Conservation (phyloP, 306 rosid species). For the Citrullus colocynthis region DNA sequence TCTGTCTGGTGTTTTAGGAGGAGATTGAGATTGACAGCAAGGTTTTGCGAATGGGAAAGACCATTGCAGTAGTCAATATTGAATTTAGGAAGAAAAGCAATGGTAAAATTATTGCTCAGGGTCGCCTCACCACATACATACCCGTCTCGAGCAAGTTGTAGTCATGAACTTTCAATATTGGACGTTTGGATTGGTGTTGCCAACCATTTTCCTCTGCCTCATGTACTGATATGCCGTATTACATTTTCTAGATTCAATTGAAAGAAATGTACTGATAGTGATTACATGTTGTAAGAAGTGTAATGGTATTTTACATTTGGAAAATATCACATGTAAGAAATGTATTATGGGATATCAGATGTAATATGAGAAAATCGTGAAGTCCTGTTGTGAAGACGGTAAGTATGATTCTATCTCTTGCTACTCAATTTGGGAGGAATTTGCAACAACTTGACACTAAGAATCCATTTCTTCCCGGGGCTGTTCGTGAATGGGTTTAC, state of each 20-base stretch:
- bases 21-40: slow-evolving; percentile 60
- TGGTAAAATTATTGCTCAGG: slow-evolving; percentile 66
- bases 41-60: slow-evolving; percentile 51
- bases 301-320: too few species aligned
- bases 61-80: slow-evolving; percentile 47
- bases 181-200: background rate
- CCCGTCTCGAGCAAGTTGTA: slow-evolving; percentile 42
- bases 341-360: too few species aligned
- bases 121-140: slow-evolving; percentile 66
- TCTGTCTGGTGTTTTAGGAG: slow-evolving; percentile 30
- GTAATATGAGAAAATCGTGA: too few species aligned
- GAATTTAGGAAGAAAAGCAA: slow-evolving; percentile 58
- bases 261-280: background rate
- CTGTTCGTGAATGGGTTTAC: too few species aligned
- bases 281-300: too few species aligned
- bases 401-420: too few species aligned
- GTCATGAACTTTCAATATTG: background rate
- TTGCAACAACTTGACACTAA: too few species aligned
- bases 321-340: too few species aligned
- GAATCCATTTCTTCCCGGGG: too few species aligned
- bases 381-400: too few species aligned
- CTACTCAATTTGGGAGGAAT: too few species aligned
- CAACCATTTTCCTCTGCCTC: background rate
- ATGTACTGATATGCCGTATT: too few species aligned
- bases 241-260: background rate